Conservation (phyloP, 2,329 filamentous ascomycete species). For the Fusarium sterilihyphosum region DNA sequence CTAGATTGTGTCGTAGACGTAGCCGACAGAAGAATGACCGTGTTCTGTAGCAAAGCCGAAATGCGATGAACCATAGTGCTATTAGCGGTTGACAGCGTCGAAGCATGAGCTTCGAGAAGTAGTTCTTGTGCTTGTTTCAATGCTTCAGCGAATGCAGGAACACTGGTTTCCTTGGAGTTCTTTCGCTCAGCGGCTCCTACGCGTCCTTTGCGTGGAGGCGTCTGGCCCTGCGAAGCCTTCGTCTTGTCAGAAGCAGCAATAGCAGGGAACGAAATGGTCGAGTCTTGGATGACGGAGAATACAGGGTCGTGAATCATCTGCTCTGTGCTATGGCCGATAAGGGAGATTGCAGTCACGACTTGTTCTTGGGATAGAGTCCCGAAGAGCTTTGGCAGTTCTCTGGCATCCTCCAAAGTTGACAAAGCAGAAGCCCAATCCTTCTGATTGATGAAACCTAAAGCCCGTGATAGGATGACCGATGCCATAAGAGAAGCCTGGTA, state of each 20-base stretch:
- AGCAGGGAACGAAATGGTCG: slow-evolving; percentile 87
- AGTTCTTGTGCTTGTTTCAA: slow-evolving; percentile 73
- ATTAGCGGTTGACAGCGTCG: slow-evolving; percentile 64
- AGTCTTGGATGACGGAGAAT: slow-evolving; percentile 91
- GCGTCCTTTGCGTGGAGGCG: slow-evolving; percentile 49
- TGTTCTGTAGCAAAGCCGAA: slow-evolving; percentile 71
- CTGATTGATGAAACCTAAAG: slow-evolving; percentile 57
- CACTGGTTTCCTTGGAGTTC: slow-evolving; percentile 44
- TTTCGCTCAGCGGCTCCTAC: slow-evolving; percentile 39
- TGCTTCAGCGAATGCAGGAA: slow-evolving; percentile 63
- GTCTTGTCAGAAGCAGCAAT: slow-evolving; percentile 60
- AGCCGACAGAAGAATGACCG: slow-evolving; percentile 72
- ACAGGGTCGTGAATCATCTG: slow-evolving; percentile 83
- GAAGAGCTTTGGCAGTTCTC: slow-evolving; percentile 54
- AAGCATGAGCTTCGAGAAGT: slow-evolving; percentile 70
- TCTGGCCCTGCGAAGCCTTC: slow-evolving; percentile 49
- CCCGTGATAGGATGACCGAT: slow-evolving; percentile 51
- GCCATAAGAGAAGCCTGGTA: slow-evolving; percentile 52
- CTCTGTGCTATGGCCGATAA: slow-evolving; percentile 74
- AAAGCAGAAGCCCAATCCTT: slow-evolving; percentile 69
- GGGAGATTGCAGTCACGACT: slow-evolving; percentile 72
- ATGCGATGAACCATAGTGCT: slow-evolving; percentile 70
- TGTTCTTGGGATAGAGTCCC: slow-evolving; percentile 59
- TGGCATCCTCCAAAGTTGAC: slow-evolving; percentile 61
- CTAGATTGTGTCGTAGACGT: slow-evolving; percentile 60